Evolutionary conservation across 31 red algal species (phyloP).

Genomic region (Asparagopsis taxiformis): DNA sequence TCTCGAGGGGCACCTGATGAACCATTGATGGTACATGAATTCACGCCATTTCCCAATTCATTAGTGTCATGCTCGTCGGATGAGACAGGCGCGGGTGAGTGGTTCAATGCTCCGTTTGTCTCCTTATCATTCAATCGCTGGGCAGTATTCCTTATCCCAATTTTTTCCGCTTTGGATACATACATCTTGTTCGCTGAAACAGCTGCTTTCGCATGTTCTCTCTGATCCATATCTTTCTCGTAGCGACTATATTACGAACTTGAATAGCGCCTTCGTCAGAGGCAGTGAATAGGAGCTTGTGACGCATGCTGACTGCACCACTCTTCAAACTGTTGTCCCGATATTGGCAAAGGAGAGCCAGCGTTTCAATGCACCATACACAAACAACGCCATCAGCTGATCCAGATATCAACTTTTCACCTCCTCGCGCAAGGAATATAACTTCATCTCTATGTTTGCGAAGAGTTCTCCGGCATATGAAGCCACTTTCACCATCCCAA

Average conservation of each 20-base stretch:
- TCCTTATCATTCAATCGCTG: too few species aligned
- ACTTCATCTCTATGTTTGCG: slow-evolving; percentile 73
- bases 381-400: slow-evolving; percentile 72
- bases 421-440: slow-evolving; percentile 27
- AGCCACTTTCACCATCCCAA: slow-evolving; percentile 76
- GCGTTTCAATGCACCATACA: slow-evolving; percentile 61
- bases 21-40: too few species aligned
- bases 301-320: slow-evolving; percentile 44
- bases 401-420: slow-evolving; percentile 60
- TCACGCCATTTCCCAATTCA: too few species aligned
- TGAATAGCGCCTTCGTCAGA: slow-evolving; percentile 30
- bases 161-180: too few species aligned
- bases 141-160: too few species aligned
- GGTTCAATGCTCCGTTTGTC: too few species aligned
- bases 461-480: slow-evolving; percentile 74
- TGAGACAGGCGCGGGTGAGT: too few species aligned
- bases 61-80: too few species aligned
- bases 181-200: slow-evolving; percentile 9
- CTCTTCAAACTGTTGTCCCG: slow-evolving; percentile 53
- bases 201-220: not conserved
- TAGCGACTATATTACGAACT: slow-evolving; percentile 48
- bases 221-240: slow-evolving; percentile 15
- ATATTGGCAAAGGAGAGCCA: slow-evolving; percentile 56
- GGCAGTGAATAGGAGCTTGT: slow-evolving; percentile 66
- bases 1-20: too few species aligned